Conservation (phyloP, 2,329 filamentous ascomycete genomes). For the Dissoconium aciculare region DNA sequence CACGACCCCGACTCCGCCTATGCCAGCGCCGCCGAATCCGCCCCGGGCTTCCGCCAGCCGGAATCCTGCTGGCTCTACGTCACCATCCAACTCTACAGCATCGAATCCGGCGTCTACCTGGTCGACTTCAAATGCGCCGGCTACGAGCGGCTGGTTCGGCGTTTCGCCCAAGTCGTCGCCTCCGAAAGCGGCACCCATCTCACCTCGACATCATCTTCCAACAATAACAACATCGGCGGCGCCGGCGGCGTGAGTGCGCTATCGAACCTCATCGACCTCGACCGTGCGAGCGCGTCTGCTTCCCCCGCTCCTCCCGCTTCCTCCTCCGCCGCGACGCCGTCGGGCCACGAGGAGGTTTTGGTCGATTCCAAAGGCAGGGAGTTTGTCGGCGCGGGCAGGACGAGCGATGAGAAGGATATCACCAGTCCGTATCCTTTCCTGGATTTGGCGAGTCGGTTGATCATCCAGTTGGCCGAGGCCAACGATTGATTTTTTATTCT, state of each 20-base stretch:
- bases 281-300: not conserved
- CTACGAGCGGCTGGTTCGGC: conserved; percentile 67
- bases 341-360: conserved; percentile 17
- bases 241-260: not conserved
- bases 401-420: conserved; percentile 75
- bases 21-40: conserved; percentile 5
- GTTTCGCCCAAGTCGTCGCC: conserved; percentile 25
- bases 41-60: conserved; percentile 28
- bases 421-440: conserved; percentile 91
- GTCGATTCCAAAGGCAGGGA: conserved; percentile 26
- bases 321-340: not conserved
- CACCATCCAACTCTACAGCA: conserved; percentile 89
- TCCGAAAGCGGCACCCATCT: too few species aligned
- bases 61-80: conserved; percentile 83
- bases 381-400: conserved; percentile 34
- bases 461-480: conserved; percentile 80
- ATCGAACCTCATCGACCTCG: not conserved
- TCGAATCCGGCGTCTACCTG: conserved; percentile 82
- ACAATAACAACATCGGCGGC: conserved; percentile 6
- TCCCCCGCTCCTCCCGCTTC: not conserved
- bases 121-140: conserved; percentile 98
- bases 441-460: conserved; percentile 80
- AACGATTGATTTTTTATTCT: conserved; percentile 31
- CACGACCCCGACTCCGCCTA: not conserved
- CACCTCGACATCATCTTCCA: too few species aligned